Percentiles rank a stretch among this genome's conserved stretches.
Evolutionary conservation across 306 rosid species (phyloP).

Genomic region (Malus asiatica): DNA sequence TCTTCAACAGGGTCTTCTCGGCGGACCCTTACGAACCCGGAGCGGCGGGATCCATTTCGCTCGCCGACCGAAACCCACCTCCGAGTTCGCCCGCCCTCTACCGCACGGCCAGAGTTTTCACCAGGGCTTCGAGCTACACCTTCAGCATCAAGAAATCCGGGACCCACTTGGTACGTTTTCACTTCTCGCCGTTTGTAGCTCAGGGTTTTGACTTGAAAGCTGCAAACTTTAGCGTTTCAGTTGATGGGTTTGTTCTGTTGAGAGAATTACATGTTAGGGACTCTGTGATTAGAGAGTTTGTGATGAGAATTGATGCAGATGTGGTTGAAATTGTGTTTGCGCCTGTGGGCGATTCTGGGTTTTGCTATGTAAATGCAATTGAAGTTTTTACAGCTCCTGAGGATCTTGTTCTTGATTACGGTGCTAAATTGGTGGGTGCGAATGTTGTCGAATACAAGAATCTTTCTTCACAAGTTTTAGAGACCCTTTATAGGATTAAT

Average conservation of each 20-base stretch:
- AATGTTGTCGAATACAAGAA: constrained; percentile 43
- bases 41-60: constrained; percentile 40
- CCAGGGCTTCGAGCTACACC: constrained; percentile 37
- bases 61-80: constrained; percentile 49
- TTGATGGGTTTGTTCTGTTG: constrained; percentile 35
- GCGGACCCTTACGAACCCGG: constrained; percentile 42
- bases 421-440: constrained; percentile 48
- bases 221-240: constrained; percentile 59
- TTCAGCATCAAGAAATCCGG: constrained; percentile 65
- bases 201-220: constrained; percentile 37
- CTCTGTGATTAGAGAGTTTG: constrained; percentile 48
- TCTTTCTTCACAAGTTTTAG: constrained; percentile 57
- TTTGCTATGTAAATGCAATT: constrained; percentile 67
- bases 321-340: constrained; percentile 45
- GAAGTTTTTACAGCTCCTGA: constrained; percentile 78
- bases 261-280: constrained; percentile 22
- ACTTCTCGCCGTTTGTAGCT: constrained; percentile 68
- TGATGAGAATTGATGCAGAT: constrained; percentile 38
- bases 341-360: constrained; percentile 40
- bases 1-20: constrained; percentile 45
- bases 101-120: constrained; percentile 78
- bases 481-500: constrained; percentile 71
- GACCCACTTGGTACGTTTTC: constrained; percentile 75
- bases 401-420: constrained; percentile 62
- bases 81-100: constrained; percentile 37